Evolutionary conservation across 768 basidiomycete genomes (phyloP), one percentile per base, ranked within the genome.

Genomic region (Tulasnella sp.): DNA sequence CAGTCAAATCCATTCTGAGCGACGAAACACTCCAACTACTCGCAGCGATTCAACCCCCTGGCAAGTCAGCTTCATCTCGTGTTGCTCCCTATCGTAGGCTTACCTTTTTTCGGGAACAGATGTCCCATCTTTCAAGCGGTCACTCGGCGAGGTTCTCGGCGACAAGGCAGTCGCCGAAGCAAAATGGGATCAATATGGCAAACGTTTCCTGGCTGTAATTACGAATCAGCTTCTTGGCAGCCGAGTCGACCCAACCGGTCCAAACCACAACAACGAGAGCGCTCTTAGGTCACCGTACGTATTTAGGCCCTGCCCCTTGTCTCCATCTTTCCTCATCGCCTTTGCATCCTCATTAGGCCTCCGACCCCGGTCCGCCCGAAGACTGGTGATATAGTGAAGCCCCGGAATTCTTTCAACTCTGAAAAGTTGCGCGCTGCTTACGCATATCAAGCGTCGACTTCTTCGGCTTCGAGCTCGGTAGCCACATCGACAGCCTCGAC

Each of bases 171-270:
- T 41, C 4, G 34, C 62, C 40, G 71, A 68, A 34, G 22, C 35
- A 29, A 69, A 74, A 26, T 76, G 71, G 69, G 71, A 75, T 9
- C 32, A 37, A 26, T 75, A 72, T 59, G 76, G 76, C 36, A 71
- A 62, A 17, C 70, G 64, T 2, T 73, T 76, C 35, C 71, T 76
- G 44, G 68, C 42, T 19, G 44, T 69, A 36, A 74, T 69, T 62
- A 72, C 71, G 39, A 47, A 29, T 16, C 52, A 67, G n/a, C 52
- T 59, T 22, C 52, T 59, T 11, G 64, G 39, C 26, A 36, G 64
- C 22, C 64, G 14, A 14, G 39, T 37, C 29, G 26, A 36, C 67
- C 37, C 22, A 22, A 26, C 26, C 19, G 14, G 11, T 16, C 29
- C n/a, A 34, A 12, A 17, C 12, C 5, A 47, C 36, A 39, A n/a